Evolutionary conservation across 495 filamentous ascomycete genomes (phyloP), one percentile per base, ranked within the genome.

Genomic region (Astrothelium macrocarpum): DNA sequence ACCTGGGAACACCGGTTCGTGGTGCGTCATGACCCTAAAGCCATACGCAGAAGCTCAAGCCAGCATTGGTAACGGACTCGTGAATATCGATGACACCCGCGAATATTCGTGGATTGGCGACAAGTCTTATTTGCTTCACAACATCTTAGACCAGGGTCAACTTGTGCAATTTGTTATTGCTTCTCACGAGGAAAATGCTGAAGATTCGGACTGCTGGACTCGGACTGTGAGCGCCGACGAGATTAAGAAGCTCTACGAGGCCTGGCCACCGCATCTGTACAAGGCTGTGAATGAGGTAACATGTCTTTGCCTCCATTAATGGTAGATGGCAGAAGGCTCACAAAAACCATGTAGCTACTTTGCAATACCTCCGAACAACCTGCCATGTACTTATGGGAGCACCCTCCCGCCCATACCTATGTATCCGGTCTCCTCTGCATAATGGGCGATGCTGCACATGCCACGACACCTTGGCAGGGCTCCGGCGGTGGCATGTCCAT

Each of bases 371-470:
- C 49, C 23, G 49, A 56, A 56, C 49, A 56, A 56, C 4, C 9
- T 29, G 67, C 67, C 18, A 62, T 71, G 62, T 65, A 64, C 34
- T 64, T 69, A 26, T 63, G 60, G 71, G 79, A 88, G 39, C 79
- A 84, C 53, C 81, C 80, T 0, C 79, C 79, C 11, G 76, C 81
- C 9, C 77, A 77, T 1, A 82, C 78, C 1, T 90, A 81, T 63
- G 76, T 75, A 60, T 79, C 78, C 31, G 81, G 79, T 2, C 76
- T 78, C 0, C 66, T 89, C 0, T 82, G 80, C 5, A 75, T 90
- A 1, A 71, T 87, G 0, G 87, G 88, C 1, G 87, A 90, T 66
- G 87, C 87, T 1, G 87, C 87, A 0, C 87, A 90, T 65, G 85
- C 87, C 0, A 80, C 80, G 0, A 87, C 85, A 2, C 87, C 87